phyloP scores from a whole-genome alignment of 768 basidiomycete genomes.

The Coprinopsis sp. region DNA sequence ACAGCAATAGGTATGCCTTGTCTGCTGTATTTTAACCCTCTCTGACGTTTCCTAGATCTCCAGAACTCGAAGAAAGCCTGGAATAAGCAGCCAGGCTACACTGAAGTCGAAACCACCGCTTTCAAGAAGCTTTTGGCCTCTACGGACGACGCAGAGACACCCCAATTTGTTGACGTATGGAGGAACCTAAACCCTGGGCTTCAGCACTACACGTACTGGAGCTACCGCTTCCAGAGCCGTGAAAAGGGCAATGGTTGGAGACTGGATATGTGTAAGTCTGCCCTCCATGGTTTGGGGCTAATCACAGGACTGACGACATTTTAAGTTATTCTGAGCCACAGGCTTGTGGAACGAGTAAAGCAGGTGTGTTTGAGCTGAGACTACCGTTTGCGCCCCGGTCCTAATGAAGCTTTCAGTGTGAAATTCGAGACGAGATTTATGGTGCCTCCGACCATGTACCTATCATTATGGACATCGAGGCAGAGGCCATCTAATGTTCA shows the following conservation, averaged over 20 bases:
- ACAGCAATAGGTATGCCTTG: slow-evolving; percentile 53
- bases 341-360: slow-evolving; percentile 58
- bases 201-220: slow-evolving; percentile 83
- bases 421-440: slow-evolving; percentile 80
- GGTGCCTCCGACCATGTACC: slow-evolving; percentile 88
- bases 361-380: slow-evolving; percentile 30
- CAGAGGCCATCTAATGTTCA: background rate
- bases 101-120: slow-evolving; percentile 72
- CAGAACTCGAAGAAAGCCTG: slow-evolving; percentile 68
- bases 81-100: slow-evolving; percentile 88
- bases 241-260: slow-evolving; percentile 83
- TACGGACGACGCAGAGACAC: slow-evolving; percentile 31
- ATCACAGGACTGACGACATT: background rate
- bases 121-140: slow-evolving; percentile 66
- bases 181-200: slow-evolving; percentile 59
- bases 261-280: slow-evolving; percentile 70
- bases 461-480: slow-evolving; percentile 69
- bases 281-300: background rate
- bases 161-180: slow-evolving; percentile 78
- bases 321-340: slow-evolving; percentile 72
- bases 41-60: slow-evolving; percentile 44
- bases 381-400: background rate
- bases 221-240: slow-evolving; percentile 78
- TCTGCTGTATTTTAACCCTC: background rate
- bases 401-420: slow-evolving; percentile 44